Percentiles rank a stretch among this genome's conserved stretches.
Conservation (phyloP, 192 early-diverging fungal species). For the Coemansia sp. region DNA sequence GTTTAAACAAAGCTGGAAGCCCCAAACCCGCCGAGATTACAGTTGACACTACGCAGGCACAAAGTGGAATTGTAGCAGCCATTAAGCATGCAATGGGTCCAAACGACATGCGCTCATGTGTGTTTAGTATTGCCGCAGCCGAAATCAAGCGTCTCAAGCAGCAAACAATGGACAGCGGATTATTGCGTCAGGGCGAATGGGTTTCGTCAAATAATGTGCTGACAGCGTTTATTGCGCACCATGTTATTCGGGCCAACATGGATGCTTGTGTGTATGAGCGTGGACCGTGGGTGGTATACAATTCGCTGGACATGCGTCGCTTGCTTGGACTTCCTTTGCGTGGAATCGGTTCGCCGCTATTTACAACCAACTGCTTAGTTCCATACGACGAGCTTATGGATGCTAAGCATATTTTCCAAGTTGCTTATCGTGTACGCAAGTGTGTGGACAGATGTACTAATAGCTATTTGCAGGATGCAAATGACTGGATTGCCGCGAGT, state of each 20-base stretch:
- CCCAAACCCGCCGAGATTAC: conserved; percentile 16
- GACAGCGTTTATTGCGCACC: conserved; percentile 20
- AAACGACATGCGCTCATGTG: conserved; percentile 6
- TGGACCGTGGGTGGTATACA: conserved; percentile 29
- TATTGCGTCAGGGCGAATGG: conserved; percentile 19
- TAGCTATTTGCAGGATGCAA: neutral
- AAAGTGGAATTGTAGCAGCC: neutral
- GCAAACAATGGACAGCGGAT: conserved; percentile 16
- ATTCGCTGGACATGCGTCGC: conserved; percentile 34
- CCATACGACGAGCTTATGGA: neutral
- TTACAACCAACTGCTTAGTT: conserved; percentile 17
- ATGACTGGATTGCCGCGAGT: neutral
- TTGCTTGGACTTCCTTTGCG: conserved; percentile 13
- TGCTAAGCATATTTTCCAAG: neutral
- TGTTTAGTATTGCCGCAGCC: conserved; percentile 14
- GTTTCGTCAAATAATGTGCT: conserved; percentile 37
- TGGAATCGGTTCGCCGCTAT: conserved; percentile 30
- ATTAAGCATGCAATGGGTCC: conserved; percentile 1
- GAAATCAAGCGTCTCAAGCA: conserved; percentile 5
- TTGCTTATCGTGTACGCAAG: neutral
- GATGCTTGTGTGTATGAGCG: conserved; percentile 17
- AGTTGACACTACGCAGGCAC: conserved; percentile 18
- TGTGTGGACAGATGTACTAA: neutral
- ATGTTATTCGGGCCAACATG: conserved; percentile 29
- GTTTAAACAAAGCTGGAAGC: too few relatives aligned